These are phyloP conservation scores for Penicillium verrucosum DNA, from an alignment of 2,329 filamentous ascomycete genomes.

Conservation along the genomic window DNA sequence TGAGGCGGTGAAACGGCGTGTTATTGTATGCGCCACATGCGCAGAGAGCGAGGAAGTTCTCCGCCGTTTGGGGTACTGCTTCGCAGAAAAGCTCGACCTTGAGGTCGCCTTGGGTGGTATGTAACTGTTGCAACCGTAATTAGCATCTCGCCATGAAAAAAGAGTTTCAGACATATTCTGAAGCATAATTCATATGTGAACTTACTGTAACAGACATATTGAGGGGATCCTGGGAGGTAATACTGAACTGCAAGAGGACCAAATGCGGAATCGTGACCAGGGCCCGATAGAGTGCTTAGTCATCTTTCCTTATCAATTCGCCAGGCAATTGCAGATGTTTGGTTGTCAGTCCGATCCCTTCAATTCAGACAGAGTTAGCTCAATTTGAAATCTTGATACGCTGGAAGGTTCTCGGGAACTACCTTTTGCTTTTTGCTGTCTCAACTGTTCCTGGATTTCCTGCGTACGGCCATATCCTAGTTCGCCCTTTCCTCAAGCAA, in stretches of 20 bases:
- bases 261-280: conserved; percentile 3
- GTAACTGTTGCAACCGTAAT: conserved; percentile 51
- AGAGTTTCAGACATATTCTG: not conserved
- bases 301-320: conserved; percentile 12
- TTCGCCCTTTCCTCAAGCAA: not conserved
- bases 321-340: conserved; percentile 4
- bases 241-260: conserved; percentile 1
- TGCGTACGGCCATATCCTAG: not conserved
- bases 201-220: conserved; percentile 37
- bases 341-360: conserved; percentile 1
- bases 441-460: too few relatives aligned
- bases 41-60: conserved; percentile 68
- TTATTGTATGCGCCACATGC: conserved; percentile 59
- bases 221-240: not conserved
- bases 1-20: conserved; percentile 62
- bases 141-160: not conserved
- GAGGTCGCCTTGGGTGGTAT: conserved; percentile 84
- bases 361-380: not conserved
- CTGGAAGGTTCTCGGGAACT: not conserved
- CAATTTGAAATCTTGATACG: not conserved
- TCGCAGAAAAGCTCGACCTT: conserved; percentile 98
- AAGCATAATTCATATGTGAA: not conserved
- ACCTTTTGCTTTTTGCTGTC: too few relatives aligned
- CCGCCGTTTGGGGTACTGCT: conserved; percentile 85
- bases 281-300: conserved; percentile 16